A percentile compares a stretch with the other conserved stretches of the same genome.
Evolutionary conservation across 2,329 filamentous ascomycete genomes (phyloP).

Genomic region (Leptographium galeiforme): DNA sequence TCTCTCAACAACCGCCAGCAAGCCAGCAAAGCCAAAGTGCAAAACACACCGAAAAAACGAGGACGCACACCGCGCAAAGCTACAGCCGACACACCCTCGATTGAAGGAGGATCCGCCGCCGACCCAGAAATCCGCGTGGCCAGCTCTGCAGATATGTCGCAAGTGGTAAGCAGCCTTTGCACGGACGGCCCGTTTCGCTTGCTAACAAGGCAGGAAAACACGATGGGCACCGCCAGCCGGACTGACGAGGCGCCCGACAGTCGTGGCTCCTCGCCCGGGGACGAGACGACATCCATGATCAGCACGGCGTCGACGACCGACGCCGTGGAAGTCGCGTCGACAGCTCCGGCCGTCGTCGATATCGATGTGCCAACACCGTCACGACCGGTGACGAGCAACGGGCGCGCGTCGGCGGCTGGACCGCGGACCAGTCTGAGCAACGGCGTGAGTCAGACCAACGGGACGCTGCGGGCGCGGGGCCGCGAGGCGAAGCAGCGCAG

Average conservation of each 20-base stretch:
- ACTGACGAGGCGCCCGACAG: background rate
- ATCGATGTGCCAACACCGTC: too few relatives aligned
- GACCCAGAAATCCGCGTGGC: slow-evolving; percentile 1
- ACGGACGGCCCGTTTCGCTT: too few relatives aligned
- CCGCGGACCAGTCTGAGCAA: background rate
- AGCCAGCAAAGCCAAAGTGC: background rate
- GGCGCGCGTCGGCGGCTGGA: background rate
- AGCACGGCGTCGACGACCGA: background rate
- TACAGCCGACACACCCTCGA: background rate
- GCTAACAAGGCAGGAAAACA: too few relatives aligned
- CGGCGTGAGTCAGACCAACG: background rate
- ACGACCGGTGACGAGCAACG: background rate
- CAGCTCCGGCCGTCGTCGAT: too few relatives aligned
- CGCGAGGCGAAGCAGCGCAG: background rate
- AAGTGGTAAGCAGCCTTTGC: background rate
- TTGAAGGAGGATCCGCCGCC: background rate
- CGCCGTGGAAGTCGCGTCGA: background rate
- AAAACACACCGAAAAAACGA: background rate
- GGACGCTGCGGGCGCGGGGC: background rate
- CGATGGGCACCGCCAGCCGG: background rate
- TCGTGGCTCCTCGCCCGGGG: background rate
- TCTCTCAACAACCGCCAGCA: background rate
- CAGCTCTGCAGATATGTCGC: background rate
- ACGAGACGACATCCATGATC: background rate
- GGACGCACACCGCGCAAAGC: background rate